phyloP scores from a whole-genome alignment of 2,329 filamentous ascomycete species.

The Rutstroemia sp. region DNA sequence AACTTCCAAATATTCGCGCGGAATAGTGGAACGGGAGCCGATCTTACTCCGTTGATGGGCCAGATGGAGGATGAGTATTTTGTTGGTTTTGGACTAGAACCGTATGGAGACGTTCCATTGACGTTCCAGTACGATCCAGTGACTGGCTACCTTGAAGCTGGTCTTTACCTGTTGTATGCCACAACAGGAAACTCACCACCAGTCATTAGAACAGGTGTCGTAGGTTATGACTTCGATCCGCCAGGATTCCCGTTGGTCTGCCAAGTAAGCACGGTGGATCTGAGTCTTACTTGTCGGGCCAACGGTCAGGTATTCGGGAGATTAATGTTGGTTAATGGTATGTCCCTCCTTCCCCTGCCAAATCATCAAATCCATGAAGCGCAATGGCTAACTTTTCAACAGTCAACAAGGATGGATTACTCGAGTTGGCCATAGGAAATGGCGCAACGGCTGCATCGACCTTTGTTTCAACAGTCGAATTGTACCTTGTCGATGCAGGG shows the following conservation, averaged over 20 bases:
- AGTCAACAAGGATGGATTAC: neutral
- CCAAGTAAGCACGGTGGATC: neutral
- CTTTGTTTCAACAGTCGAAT: neutral
- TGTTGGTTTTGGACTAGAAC: neutral
- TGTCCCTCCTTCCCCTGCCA: neutral
- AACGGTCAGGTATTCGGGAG: neutral
- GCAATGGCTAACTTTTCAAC: neutral
- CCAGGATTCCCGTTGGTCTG: slow-evolving; percentile 1
- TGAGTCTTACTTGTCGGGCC: neutral
- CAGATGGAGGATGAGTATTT: neutral
- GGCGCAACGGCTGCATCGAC: neutral
- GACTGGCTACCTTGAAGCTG: neutral
- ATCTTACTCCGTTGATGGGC: neutral
- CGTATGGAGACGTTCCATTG: neutral
- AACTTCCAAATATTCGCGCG: neutral
- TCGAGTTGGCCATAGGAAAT: slow-evolving; percentile 1
- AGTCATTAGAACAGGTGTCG: neutral
- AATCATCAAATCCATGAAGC: too few species aligned
- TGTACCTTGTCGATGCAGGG: neutral
- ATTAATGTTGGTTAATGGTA: slow-evolving; percentile 3
- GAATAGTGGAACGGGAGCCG: neutral
- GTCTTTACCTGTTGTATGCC: neutral
- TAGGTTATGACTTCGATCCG: neutral
- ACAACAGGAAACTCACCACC: neutral
- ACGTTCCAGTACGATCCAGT: neutral